These are phyloP conservation scores for Hericium rajendrae DNA, from an alignment of 768 basidiomycete species.

Conservation along the genomic window DNA sequence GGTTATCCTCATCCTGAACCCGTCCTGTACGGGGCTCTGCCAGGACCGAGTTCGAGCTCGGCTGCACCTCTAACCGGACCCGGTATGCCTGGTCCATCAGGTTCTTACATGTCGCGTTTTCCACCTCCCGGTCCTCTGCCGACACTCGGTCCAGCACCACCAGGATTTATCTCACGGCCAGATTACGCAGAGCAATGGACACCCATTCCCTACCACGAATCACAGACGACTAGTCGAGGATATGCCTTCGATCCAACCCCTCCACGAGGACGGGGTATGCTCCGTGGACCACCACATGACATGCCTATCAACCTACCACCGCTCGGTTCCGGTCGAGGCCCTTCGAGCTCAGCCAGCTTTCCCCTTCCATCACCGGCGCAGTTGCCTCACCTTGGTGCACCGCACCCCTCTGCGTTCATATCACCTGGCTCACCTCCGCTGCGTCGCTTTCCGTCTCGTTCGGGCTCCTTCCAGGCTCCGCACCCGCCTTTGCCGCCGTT, in stretches of 20 bases:
- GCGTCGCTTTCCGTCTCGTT: neutral
- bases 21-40: neutral
- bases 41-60: slow-evolving; percentile 2
- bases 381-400: neutral
- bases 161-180: neutral
- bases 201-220: neutral
- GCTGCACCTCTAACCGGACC: slow-evolving; percentile 9
- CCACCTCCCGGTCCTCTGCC: neutral
- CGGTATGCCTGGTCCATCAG: slow-evolving; percentile 10
- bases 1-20: neutral
- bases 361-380: neutral
- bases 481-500: slow-evolving; percentile 7
- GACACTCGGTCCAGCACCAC: neutral
- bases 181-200: neutral
- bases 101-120: slow-evolving; percentile 1
- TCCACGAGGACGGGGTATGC: neutral
- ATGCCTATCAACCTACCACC: neutral
- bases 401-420: neutral
- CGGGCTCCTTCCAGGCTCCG: neutral
- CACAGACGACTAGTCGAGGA: neutral
- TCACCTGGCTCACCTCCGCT: neutral
- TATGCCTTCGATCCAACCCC: neutral
- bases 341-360: neutral
- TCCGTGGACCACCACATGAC: neutral
- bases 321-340: neutral